Percentiles rank a stretch among this genome's conserved stretches.
phyloP scores from a whole-genome alignment of 345 rosid species.

The Eucalyptus erythrocorys region DNA sequence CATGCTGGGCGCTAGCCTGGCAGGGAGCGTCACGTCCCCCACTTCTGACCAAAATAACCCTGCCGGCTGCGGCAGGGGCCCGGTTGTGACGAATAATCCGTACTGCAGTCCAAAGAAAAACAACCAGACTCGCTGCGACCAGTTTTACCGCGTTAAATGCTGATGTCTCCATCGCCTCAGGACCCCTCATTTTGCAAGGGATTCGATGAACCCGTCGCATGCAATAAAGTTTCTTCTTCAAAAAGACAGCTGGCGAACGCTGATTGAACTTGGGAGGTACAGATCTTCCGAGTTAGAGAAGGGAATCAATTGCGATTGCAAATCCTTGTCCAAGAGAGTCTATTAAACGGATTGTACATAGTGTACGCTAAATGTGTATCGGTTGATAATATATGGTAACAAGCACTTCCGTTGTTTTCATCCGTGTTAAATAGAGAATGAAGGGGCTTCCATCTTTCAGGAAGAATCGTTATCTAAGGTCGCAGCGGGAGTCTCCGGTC shows the following conservation, averaged over 20 bases:
- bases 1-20: neutral
- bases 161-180: neutral
- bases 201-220: neutral
- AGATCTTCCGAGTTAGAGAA: neutral
- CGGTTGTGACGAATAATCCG: rapidly evolving
- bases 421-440: no score
- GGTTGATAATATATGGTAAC: neutral
- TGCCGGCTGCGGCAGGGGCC: no score
- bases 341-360: neutral
- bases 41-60: no score
- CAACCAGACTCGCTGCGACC: no score
- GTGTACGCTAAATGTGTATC: neutral
- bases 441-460: no score
- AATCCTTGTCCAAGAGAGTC: neutral
- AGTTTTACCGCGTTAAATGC: neutral
- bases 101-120: no score
- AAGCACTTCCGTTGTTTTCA: no score
- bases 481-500: no score
- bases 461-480: no score
- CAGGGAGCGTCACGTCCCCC: no score
- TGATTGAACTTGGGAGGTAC: neutral
- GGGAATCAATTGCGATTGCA: neutral
- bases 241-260: neutral
- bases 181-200: no score
- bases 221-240: neutral